These are phyloP conservation scores for Echites panduratus DNA, from an alignment of 257 asterid species.

Conservation along the genomic window DNA sequence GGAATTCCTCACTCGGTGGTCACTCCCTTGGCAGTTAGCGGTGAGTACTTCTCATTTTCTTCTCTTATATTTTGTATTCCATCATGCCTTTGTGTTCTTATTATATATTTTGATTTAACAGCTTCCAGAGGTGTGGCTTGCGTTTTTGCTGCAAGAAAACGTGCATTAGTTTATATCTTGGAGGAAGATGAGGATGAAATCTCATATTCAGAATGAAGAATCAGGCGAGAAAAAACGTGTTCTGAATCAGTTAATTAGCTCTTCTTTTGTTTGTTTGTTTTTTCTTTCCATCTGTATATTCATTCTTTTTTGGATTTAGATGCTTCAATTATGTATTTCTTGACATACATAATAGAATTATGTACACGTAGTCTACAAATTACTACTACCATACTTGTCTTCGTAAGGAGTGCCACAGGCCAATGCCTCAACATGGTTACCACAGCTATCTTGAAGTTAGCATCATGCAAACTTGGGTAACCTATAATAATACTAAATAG, in stretches of 20 bases:
- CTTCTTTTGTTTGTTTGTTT: neutral
- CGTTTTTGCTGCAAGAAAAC: slow-evolving; percentile 74
- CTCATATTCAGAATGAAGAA: slow-evolving; percentile 46
- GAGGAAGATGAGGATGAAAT: slow-evolving; percentile 95
- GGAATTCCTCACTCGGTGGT: slow-evolving; percentile 68
- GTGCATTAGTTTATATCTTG: slow-evolving; percentile 82
- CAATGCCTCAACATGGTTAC: too few relatives aligned
- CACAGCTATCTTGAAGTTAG: too few relatives aligned
- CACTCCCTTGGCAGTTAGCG: slow-evolving; percentile 90
- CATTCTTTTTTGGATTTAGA: neutral
- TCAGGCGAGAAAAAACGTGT: neutral
- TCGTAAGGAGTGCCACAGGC: too few relatives aligned
- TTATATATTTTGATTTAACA: slow-evolving; percentile 26
- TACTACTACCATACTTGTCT: neutral
- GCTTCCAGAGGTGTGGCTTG: slow-evolving; percentile 97
- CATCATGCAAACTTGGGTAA: too few relatives aligned
- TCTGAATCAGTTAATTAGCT: neutral
- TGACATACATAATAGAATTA: too few relatives aligned
- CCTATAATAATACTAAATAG: too few relatives aligned
- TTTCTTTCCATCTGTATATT: neutral
- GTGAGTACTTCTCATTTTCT: slow-evolving; percentile 34
- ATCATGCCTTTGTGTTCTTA: neutral
- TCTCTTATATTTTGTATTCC: neutral
- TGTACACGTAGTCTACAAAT: neutral
- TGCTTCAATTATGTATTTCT: neutral